These are phyloP conservation scores for Penicillium pulvis DNA, from an alignment of 495 filamentous ascomycete genomes.

Conservation along the genomic window DNA sequence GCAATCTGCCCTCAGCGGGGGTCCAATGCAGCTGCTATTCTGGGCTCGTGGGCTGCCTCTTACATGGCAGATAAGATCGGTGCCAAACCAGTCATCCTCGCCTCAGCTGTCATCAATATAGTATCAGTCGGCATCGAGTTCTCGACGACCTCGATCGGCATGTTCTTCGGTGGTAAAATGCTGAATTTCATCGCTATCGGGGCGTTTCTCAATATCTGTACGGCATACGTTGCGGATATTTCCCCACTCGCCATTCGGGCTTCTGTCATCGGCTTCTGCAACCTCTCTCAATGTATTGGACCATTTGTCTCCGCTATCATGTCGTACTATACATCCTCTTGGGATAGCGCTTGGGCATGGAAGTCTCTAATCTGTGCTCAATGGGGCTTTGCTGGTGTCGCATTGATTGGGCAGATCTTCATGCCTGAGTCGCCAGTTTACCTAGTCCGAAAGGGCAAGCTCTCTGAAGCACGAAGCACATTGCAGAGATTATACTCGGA, in stretches of 20 bases:
- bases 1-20: slow-evolving; percentile 7
- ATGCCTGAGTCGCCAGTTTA: slow-evolving; percentile 11
- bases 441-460: slow-evolving; percentile 3
- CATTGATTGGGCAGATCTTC: slow-evolving; percentile 7
- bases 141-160: slow-evolving; percentile 4
- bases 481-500: not conserved
- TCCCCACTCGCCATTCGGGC: slow-evolving; percentile 5
- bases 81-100: slow-evolving; percentile 1
- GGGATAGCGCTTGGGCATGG: slow-evolving; percentile 6
- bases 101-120: not conserved
- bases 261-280: slow-evolving; percentile 7
- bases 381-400: slow-evolving; percentile 5
- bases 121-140: slow-evolving; percentile 5
- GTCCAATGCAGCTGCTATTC: slow-evolving; percentile 3
- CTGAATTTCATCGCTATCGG: slow-evolving; percentile 8
- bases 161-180: slow-evolving; percentile 12
- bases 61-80: slow-evolving; percentile 5
- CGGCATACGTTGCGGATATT: slow-evolving; percentile 7
- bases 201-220: slow-evolving; percentile 4
- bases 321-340: slow-evolving; percentile 7
- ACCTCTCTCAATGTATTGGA: slow-evolving; percentile 8
- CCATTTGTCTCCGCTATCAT: slow-evolving; percentile 12
- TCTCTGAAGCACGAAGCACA: not conserved
- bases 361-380: slow-evolving; percentile 8
- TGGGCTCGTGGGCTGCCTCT: slow-evolving; percentile 4